Percentiles rank a stretch among this genome's conserved stretches.
Conservation (phyloP, 1,139 yeast genomes). For the Arxiozyma bovina region DNA sequence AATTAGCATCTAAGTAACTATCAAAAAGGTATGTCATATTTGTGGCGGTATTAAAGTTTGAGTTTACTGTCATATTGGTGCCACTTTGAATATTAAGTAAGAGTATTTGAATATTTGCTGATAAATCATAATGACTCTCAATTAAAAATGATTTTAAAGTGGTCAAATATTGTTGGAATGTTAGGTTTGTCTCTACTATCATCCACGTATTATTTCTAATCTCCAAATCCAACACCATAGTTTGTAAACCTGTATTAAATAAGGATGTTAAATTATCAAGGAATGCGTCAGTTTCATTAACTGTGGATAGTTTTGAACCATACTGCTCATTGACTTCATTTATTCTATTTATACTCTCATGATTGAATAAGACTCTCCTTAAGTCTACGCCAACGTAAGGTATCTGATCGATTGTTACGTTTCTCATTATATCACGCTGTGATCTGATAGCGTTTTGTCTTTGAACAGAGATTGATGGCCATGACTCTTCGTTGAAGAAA, state of each 20-base stretch:
- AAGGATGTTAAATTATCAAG: conserved; percentile 31
- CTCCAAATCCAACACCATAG: conserved; percentile 54
- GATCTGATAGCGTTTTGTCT: conserved; percentile 42
- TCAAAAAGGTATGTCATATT: conserved; percentile 16
- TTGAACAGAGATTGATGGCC: conserved; percentile 21
- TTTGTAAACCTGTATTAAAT: conserved; percentile 45
- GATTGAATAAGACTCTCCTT: conserved; percentile 40
- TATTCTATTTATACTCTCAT: conserved; percentile 33
- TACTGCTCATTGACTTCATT: conserved; percentile 32
- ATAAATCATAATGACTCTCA: conserved; percentile 46
- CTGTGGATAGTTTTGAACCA: neutral
- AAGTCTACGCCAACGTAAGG: conserved; percentile 53
- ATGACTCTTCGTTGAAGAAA: conserved; percentile 5
- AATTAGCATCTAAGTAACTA: conserved; percentile 10
- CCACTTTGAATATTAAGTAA: conserved; percentile 33
- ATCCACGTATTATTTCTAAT: conserved; percentile 44
- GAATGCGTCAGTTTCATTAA: conserved; percentile 32
- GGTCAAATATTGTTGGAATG: conserved; percentile 33
- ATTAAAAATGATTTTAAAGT: conserved; percentile 36
- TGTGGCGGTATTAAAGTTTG: conserved; percentile 6
- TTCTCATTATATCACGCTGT: conserved; percentile 58
- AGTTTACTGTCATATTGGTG: neutral
- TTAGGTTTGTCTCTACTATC: conserved; percentile 51
- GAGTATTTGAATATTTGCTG: conserved; percentile 47
- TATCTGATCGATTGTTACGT: conserved; percentile 49